phyloP scores from a whole-genome alignment of 2,329 filamentous ascomycete species.

The Chalara sp. region DNA sequence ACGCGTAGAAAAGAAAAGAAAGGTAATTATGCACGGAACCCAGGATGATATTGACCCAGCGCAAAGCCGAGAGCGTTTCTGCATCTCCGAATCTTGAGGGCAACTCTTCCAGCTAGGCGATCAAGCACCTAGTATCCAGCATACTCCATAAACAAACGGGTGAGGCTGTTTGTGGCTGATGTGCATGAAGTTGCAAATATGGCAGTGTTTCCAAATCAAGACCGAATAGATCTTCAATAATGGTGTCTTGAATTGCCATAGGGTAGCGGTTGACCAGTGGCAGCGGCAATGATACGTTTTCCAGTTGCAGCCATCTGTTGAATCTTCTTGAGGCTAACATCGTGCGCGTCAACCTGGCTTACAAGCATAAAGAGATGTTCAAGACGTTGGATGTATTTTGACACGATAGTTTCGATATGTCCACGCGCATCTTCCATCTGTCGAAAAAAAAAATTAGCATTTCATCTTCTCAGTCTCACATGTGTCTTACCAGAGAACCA shows the following conservation, averaged over 20 bases:
- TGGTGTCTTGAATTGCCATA: slow-evolving; percentile 7
- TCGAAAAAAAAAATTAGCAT: slow-evolving; percentile 20
- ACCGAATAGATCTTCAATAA: slow-evolving; percentile 6
- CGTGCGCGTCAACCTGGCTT: slow-evolving; percentile 38
- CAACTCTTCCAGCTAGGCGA: neutral
- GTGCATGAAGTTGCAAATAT: slow-evolving; percentile 14
- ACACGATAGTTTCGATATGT: slow-evolving; percentile 51
- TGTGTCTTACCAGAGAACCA: slow-evolving; percentile 26
- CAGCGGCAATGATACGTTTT: slow-evolving; percentile 24
- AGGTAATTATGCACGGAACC: neutral
- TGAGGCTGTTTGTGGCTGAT: slow-evolving; percentile 5
- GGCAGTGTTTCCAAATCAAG: slow-evolving; percentile 16
- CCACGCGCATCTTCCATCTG: slow-evolving; percentile 46
- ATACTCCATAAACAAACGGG: neutral
- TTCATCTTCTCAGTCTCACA: no score
- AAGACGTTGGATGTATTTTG: slow-evolving; percentile 43
- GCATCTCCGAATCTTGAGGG: slow-evolving; percentile 18
- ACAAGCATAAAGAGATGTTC: slow-evolving; percentile 47
- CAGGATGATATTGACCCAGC: neutral
- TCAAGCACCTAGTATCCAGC: neutral
- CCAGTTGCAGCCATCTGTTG: slow-evolving; percentile 33
- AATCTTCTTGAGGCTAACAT: slow-evolving; percentile 42
- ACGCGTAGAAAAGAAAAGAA: neutral
- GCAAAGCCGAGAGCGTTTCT: slow-evolving; percentile 24
- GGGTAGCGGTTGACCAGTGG: neutral